Evolutionary conservation across 192 early-diverging fungal species (phyloP).

Genomic region (Ambispora gerdemannii): DNA sequence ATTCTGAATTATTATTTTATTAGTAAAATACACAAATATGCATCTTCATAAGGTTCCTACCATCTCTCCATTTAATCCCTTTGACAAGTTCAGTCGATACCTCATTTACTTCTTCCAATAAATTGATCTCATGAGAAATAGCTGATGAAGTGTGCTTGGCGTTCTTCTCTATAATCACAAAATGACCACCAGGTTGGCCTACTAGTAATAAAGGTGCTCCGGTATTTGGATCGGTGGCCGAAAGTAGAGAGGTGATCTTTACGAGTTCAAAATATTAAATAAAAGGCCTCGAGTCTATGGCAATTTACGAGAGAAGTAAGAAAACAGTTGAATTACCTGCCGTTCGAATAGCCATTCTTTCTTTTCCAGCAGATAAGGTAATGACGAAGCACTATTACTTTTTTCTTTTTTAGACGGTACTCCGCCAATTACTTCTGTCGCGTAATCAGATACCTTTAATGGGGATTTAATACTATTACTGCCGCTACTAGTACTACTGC

Average conservation of each 20-base stretch:
- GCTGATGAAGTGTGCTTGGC: slow-evolving; percentile 26
- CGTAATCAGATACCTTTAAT: neutral
- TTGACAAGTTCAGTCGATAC: slow-evolving; percentile 24
- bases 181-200: slow-evolving; percentile 52
- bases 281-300: neutral
- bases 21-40: too few relatives aligned
- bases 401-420: neutral
- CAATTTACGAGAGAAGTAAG: neutral
- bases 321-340: slow-evolving; percentile 38
- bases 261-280: neutral
- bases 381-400: slow-evolving; percentile 13
- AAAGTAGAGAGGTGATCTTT: slow-evolving; percentile 51
- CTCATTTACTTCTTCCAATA: slow-evolving; percentile 19
- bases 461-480: neutral
- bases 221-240: slow-evolving; percentile 41
- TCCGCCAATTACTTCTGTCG: slow-evolving; percentile 1
- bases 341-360: slow-evolving; percentile 54
- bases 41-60: too few relatives aligned
- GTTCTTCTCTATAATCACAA: slow-evolving; percentile 43
- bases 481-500: neutral
- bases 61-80: slow-evolving; percentile 11
- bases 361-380: slow-evolving; percentile 39
- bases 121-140: slow-evolving; percentile 36
- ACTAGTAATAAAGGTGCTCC: slow-evolving; percentile 47
- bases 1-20: too few relatives aligned